Percentiles rank a stretch among this genome's conserved stretches.
Conservation (phyloP, 192 early-diverging fungal species). For the Entomortierella chlamydospora region DNA sequence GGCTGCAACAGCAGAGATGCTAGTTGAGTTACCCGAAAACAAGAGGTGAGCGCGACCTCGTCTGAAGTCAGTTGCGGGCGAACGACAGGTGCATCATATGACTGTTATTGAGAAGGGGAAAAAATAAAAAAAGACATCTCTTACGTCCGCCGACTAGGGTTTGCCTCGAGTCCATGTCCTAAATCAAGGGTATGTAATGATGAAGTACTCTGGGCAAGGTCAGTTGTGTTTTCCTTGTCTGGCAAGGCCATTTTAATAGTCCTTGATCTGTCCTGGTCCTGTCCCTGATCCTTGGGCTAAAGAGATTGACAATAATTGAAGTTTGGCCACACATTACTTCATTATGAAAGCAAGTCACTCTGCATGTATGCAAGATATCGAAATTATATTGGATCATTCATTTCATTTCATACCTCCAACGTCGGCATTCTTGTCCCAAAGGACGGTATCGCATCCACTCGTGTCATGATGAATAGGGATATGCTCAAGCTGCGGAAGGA, state of each 20-base stretch:
- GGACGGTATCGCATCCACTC: background rate
- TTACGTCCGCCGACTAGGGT: slow-evolving; percentile 11
- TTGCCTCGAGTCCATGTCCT: slow-evolving; percentile 1
- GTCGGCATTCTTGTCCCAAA: background rate
- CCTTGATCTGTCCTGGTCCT: background rate
- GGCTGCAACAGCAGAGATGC: slow-evolving; percentile 55
- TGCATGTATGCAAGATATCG: background rate
- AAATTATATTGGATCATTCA: background rate
- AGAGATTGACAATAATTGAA: too few species aligned
- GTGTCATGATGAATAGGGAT: slow-evolving; percentile 45
- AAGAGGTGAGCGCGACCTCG: too few species aligned
- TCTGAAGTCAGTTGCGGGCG: background rate
- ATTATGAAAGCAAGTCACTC: background rate
- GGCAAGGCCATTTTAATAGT: background rate
- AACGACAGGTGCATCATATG: background rate
- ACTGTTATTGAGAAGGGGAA: background rate
- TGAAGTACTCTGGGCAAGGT: background rate
- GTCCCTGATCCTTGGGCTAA: background rate
- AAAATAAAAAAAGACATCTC: background rate
- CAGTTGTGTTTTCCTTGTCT: background rate
- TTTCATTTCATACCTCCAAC: background rate
- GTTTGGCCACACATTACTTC: too few species aligned
- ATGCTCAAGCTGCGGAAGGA: slow-evolving; percentile 53
- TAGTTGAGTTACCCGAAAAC: background rate
- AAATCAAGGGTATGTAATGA: slow-evolving; percentile 4